A percentile compares a stretch with the other conserved stretches of the same genome.
These are phyloP conservation scores for Prunus dulcis DNA, from an alignment of 306 rosid species.

Conservation along the genomic window DNA sequence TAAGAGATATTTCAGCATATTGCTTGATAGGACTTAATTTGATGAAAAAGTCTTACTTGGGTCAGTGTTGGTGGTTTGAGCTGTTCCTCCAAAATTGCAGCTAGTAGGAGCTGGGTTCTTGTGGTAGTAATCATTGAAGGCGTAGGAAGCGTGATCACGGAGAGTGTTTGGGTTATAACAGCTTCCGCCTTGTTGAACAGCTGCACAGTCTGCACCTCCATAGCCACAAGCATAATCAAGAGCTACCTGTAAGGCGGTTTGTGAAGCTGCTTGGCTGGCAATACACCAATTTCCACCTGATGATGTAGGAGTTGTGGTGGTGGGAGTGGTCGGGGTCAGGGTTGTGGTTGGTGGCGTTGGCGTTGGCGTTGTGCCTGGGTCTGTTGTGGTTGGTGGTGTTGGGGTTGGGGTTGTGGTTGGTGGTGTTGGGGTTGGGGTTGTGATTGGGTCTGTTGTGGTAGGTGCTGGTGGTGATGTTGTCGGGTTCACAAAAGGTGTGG, in stretches of 20 bases:
- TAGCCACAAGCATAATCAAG: constrained; percentile 91
- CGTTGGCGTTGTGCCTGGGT: constrained; percentile 10
- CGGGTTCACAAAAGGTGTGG: constrained; percentile 37
- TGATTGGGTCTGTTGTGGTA: constrained; percentile 22
- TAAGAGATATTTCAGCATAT: neutral
- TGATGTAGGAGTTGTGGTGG: constrained; percentile 31
- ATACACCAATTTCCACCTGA: constrained; percentile 80
- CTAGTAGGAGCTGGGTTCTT: constrained; percentile 80
- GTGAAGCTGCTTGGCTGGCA: constrained; percentile 64
- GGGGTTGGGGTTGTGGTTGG: constrained; percentile 1
- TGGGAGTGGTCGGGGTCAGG: constrained; percentile 7
- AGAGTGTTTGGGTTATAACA: constrained; percentile 75
- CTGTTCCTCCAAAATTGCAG: constrained; percentile 82
- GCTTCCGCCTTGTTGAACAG: constrained; percentile 60
- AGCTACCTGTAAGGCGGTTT: constrained; percentile 78
- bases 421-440: neutral
- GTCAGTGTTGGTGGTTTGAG: constrained; percentile 57
- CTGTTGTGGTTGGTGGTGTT: constrained; percentile 9
- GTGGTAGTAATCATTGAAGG: constrained; percentile 80
- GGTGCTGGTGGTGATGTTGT: constrained; percentile 53
- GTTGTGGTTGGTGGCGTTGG: constrained; percentile 20
- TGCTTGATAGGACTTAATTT: neutral
- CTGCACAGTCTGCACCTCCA: constrained; percentile 82
- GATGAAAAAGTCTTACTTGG: constrained; percentile 69
- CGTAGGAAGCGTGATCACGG: constrained; percentile 83